A percentile compares a stretch with the other conserved stretches of the same genome.
phyloP scores from a whole-genome alignment of 257 asterid genomes.

The Verbascum thapsus region DNA sequence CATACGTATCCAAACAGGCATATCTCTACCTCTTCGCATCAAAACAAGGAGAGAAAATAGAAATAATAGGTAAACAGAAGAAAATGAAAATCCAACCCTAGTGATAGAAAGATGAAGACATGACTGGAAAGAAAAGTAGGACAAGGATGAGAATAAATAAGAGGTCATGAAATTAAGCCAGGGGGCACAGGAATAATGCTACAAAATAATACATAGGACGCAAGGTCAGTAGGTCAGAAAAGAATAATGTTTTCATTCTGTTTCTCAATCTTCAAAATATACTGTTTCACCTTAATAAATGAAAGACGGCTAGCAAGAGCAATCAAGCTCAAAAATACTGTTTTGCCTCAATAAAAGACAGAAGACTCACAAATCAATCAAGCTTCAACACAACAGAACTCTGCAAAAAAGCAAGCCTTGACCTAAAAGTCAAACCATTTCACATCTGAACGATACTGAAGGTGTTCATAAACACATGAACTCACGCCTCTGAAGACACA shows the following conservation, averaged over 20 bases:
- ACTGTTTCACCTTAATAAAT: background rate
- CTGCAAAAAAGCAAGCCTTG: slow-evolving; percentile 1
- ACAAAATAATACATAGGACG: background rate
- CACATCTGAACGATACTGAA: slow-evolving; percentile 12
- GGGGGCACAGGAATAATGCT: background rate
- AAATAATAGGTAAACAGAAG: slow-evolving; percentile 6
- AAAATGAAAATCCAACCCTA: slow-evolving; percentile 1
- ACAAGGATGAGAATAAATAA: background rate
- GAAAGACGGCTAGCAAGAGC: background rate
- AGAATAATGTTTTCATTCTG: slow-evolving; percentile 9
- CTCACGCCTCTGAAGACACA: background rate
- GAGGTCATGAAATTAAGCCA: slow-evolving; percentile 2
- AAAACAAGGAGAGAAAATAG: background rate
- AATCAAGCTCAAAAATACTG: background rate
- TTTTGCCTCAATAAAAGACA: background rate
- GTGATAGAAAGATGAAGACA: background rate
- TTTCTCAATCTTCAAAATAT: slow-evolving; percentile 10
- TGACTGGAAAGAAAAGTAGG: background rate
- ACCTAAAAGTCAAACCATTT: background rate
- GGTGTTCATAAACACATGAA: slow-evolving; percentile 15
- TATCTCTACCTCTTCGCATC: background rate
- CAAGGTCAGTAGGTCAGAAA: background rate
- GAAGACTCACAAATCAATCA: background rate
- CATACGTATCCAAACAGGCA: background rate
- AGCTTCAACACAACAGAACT: background rate